A percentile compares a stretch with the other conserved stretches of the same genome.
Conservation (phyloP, 2,329 filamentous ascomycete species). For the Verticillium tricorpus region DNA sequence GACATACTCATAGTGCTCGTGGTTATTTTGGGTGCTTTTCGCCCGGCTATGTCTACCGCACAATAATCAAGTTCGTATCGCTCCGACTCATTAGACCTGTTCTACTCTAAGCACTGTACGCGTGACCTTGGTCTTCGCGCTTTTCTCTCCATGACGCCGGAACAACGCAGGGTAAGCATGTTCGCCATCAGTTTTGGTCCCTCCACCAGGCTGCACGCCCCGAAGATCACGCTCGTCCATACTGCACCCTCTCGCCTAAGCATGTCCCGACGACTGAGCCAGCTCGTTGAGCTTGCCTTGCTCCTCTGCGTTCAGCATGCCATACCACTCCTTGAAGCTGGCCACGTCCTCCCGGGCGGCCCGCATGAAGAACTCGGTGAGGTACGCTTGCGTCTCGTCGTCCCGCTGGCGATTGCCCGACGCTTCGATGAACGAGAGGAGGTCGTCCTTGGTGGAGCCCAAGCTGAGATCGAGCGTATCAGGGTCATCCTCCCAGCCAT, state of each 20-base stretch:
- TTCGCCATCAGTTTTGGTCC: not conserved
- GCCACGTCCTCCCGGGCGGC: conserved; percentile 53
- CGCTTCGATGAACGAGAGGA: conserved; percentile 72
- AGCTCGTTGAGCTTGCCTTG: conserved; percentile 52
- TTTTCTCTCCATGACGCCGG: not conserved
- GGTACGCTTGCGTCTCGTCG: conserved; percentile 83
- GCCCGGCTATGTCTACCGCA: not conserved
- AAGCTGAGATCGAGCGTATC: conserved; percentile 72
- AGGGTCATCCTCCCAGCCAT: conserved; percentile 85
- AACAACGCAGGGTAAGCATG: not conserved
- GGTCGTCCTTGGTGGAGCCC: conserved; percentile 63
- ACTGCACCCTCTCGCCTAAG: not conserved
- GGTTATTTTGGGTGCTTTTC: not conserved
- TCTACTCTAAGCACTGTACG: not conserved
- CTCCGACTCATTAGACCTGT: not conserved
- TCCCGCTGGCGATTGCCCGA: conserved; percentile 64
- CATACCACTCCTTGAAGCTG: conserved; percentile 54
- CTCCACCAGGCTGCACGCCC: not conserved
- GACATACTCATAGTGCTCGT: not conserved
- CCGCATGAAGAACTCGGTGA: conserved; percentile 73
- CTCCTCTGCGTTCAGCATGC: conserved; percentile 50
- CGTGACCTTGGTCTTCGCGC: not conserved
- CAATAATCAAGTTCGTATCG: not conserved
- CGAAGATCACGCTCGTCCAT: not conserved
- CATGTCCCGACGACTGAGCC: conserved; percentile 19